A percentile compares a stretch with the other conserved stretches of the same genome.
Evolutionary conservation across 2,329 filamentous ascomycete species (phyloP).

Genomic region (Cucurbitaria berberidis): DNA sequence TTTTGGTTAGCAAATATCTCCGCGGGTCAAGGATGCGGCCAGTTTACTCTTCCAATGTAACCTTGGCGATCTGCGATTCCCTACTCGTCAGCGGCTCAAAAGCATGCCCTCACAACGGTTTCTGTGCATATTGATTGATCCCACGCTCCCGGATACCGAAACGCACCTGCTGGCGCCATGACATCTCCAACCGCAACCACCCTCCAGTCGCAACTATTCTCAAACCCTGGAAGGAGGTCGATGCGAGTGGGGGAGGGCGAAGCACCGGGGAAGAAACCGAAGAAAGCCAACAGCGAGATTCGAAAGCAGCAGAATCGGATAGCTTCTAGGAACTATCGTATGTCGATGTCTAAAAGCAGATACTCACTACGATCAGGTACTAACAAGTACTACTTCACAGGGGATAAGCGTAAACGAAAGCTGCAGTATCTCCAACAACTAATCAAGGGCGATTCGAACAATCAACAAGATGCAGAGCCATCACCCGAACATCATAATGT

Average conservation of each 20-base stretch:
- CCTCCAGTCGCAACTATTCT: constrained; percentile 12
- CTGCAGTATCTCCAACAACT: constrained; percentile 45
- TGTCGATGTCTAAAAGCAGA: constrained; percentile 5
- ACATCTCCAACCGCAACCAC: constrained; percentile 6
- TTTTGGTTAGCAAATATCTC: constrained; percentile 21
- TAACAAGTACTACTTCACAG: constrained; percentile 20
- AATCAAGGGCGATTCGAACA: constrained; percentile 30
- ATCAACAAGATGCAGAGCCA: constrained; percentile 17
- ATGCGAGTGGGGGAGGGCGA: constrained; percentile 9
- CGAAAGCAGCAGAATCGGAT: constrained; percentile 48
- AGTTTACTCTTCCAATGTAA: constrained; percentile 23
- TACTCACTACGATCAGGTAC: not conserved
- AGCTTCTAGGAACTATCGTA: constrained; percentile 48
- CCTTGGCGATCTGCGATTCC: constrained; percentile 18
- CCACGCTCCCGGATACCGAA: constrained; percentile 9
- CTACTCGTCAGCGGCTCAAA: constrained; percentile 23
- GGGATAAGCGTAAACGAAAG: constrained; percentile 48
- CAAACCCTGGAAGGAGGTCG: constrained; percentile 14
- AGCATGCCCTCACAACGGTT: constrained; percentile 20
- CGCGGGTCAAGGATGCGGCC: constrained; percentile 15
- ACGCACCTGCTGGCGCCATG: constrained; percentile 32
- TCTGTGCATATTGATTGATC: constrained; percentile 12
- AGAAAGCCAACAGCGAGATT: constrained; percentile 46
- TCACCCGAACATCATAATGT: constrained; percentile 20
- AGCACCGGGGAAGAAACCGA: constrained; percentile 31